A percentile compares a stretch with the other conserved stretches of the same genome.
Evolutionary conservation across 768 basidiomycete genomes (phyloP).

Genomic region (Auriscalpium orientale): DNA sequence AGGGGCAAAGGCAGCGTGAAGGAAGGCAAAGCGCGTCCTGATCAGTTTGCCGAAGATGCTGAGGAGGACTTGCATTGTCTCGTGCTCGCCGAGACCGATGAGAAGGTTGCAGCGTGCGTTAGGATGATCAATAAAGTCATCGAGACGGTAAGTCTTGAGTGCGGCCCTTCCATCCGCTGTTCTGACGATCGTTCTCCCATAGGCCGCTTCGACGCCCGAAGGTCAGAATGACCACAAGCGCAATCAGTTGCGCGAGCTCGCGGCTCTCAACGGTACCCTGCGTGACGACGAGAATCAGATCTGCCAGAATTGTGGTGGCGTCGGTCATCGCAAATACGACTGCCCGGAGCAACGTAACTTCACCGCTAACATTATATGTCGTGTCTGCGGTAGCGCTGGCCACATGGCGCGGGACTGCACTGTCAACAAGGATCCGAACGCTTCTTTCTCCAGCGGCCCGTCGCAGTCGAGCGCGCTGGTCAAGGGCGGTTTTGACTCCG

Average conservation of each 20-base stretch:
- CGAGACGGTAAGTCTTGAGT: slow-evolving; percentile 67
- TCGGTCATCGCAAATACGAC: slow-evolving; percentile 97
- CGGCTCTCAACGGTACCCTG: slow-evolving; percentile 95
- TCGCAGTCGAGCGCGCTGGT: slow-evolving; percentile 39
- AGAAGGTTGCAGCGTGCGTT: slow-evolving; percentile 87
- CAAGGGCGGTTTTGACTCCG: slow-evolving; percentile 88
- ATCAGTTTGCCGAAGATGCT: slow-evolving; percentile 92
- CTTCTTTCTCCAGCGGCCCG: slow-evolving; percentile 50
- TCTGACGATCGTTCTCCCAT: slow-evolving; percentile 1
- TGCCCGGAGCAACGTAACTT: slow-evolving; percentile 98
- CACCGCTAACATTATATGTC: slow-evolving; percentile 99
- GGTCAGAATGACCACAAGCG: slow-evolving; percentile 99
- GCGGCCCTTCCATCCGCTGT: background rate
- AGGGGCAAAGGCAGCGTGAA: slow-evolving; percentile 98
- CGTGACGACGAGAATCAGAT: slow-evolving; percentile 99
- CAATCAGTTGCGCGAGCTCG: slow-evolving; percentile 95
- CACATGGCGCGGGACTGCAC: slow-evolving; percentile 99
- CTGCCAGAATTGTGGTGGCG: slow-evolving; percentile 92
- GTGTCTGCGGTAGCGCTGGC: slow-evolving; percentile 94
- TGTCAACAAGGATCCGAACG: slow-evolving; percentile 52
- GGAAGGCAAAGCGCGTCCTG: slow-evolving; percentile 94
- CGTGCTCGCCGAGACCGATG: slow-evolving; percentile 86
- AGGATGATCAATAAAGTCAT: slow-evolving; percentile 96
- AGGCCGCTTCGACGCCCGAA: slow-evolving; percentile 99
- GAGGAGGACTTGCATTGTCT: slow-evolving; percentile 99